Evolutionary conservation across 1,284 basidiomycete species (phyloP), one percentile per base, ranked within the genome.

Genomic region (Microbotryum silenes-acaulis): DNA sequence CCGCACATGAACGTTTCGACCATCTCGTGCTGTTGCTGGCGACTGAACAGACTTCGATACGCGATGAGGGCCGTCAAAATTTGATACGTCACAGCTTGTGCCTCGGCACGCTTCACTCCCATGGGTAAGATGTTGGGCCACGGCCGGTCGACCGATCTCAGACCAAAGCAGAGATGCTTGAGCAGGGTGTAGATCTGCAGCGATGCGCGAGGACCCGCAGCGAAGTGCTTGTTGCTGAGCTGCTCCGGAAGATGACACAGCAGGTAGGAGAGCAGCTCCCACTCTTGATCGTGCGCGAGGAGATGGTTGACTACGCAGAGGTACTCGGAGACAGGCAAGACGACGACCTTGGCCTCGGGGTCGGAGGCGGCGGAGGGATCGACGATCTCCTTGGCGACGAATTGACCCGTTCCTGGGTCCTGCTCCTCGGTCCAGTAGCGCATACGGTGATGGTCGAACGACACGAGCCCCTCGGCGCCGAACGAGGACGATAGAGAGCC

Each of bases 191-290:
- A 78, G 23, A 96, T 82, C 23, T 85, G 81, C 14, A 75, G 76
- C 18, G 85, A 80, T 14, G 88, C 86, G 57, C 85, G 84, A 0
- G 88, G 88, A 0, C 96, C 96, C 73, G 93, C 97, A 76, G 97
- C 93, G 60, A 97, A 82, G 73, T 97, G 91, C 76, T 97, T 97
- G 81, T 98, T 98, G 57, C 87, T 81, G 4, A 98, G 81, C 75
- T 98, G 93, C 23, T 85, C 81, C 0, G 96, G 93, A 2, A 99
- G 80, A 75, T 94, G 89, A 72, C 88, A 90, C 2, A 99, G 80
- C 6, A 94, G 80, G 72, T 96, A 98, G 4, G 91, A 91, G 18
- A 97, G 80, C 44, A 98, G 80, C 70, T 98, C 96, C 94, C 96
- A 98, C 66, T 88, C 90, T 53, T 79, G 82, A 72, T 92, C 91